phyloP scores from a whole-genome alignment of 768 basidiomycete genomes.

The Gyrodon lividus region DNA sequence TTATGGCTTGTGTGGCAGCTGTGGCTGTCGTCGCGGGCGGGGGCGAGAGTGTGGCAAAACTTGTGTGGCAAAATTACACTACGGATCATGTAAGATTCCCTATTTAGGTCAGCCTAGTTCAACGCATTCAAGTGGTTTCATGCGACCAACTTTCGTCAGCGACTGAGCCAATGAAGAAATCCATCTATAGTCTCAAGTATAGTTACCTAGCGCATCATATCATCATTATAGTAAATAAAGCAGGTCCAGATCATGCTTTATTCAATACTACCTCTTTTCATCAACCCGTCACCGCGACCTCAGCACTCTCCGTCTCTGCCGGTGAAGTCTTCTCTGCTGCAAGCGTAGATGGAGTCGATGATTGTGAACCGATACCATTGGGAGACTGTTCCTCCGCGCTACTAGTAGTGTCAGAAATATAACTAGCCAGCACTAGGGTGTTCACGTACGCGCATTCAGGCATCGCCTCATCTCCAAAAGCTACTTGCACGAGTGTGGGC shows the following conservation, averaged over 20 bases:
- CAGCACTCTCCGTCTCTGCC: neutral
- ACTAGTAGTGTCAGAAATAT: too few relatives aligned
- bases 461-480: neutral
- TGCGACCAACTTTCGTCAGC: too few relatives aligned
- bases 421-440: neutral
- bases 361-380: neutral
- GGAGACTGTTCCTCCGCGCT: neutral
- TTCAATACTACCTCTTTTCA: neutral
- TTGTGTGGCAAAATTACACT: neutral
- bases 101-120: neutral
- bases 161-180: neutral
- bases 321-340: neutral
- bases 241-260: neutral
- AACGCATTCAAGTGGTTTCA: too few relatives aligned
- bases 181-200: neutral
- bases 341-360: neutral
- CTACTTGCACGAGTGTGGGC: neutral
- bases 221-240: too few relatives aligned
- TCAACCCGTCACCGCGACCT: neutral
- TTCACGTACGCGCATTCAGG: neutral
- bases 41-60: slow-evolving; percentile 9
- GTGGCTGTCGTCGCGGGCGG: slow-evolving; percentile 20
- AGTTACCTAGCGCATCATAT: too few relatives aligned
- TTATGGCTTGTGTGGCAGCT: slow-evolving; percentile 25
- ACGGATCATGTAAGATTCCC: slow-evolving; percentile 1